Conservation (phyloP, 768 basidiomycete genomes). For the Xerocomus brunneocitrinus region DNA sequence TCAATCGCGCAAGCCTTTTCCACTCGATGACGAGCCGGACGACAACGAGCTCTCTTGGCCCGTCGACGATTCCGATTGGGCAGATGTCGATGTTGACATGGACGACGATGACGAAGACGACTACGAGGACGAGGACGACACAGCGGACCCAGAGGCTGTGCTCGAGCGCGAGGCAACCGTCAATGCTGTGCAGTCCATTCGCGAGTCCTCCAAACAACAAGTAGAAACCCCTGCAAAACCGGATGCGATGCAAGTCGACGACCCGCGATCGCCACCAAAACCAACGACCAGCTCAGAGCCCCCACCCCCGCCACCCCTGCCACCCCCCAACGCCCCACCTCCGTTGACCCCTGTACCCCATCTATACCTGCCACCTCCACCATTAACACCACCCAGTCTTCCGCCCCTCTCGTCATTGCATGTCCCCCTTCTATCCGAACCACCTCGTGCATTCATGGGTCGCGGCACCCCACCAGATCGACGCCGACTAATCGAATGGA, state of each 20-base stretch:
- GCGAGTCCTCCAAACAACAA: conserved; percentile 1
- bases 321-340: neutral
- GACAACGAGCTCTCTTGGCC: conserved; percentile 17
- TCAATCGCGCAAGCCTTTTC: conserved; percentile 9
- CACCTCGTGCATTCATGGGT: conserved; percentile 32
- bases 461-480: conserved; percentile 32
- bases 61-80: conserved; percentile 24
- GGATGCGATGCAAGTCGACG: conserved; percentile 4
- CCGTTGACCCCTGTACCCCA: conserved; percentile 4
- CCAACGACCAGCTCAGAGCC: neutral
- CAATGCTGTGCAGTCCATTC: conserved; percentile 11
- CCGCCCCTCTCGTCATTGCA: conserved; percentile 29
- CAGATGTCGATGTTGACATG: conserved; percentile 27
- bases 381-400: conserved; percentile 9
- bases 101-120: conserved; percentile 32
- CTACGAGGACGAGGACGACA: conserved; percentile 29
- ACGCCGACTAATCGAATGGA: conserved; percentile 29
- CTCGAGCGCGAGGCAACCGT: conserved; percentile 14
- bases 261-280: neutral
- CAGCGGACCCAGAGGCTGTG: conserved; percentile 5
- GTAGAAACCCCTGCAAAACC: neutral
- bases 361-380: conserved; percentile 3
- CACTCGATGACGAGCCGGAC: conserved; percentile 17
- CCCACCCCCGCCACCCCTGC: neutral
- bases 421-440: conserved; percentile 30